phyloP scores from a whole-genome alignment of 768 basidiomycete genomes.

The Naganishia randhawae region DNA sequence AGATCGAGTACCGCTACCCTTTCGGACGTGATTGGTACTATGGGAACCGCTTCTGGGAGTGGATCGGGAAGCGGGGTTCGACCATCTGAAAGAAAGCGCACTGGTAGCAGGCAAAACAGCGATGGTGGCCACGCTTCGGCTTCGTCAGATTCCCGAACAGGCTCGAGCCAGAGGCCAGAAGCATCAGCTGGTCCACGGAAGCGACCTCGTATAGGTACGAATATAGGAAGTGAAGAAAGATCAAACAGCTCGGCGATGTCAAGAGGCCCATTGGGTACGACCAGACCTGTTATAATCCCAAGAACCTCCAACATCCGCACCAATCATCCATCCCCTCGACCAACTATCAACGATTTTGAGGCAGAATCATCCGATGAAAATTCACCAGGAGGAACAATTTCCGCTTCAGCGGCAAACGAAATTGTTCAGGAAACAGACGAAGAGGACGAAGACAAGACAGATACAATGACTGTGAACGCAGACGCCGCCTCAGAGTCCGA shows the following conservation, averaged over 20 bases:
- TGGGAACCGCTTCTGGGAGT: not conserved
- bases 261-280: not conserved
- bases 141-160: not conserved
- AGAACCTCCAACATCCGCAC: not conserved
- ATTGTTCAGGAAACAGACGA: not conserved
- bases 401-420: constrained; percentile 3
- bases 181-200: not conserved
- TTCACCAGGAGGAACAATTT: not conserved
- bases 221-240: constrained; percentile 5
- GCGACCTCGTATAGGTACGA: not conserved
- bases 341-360: not conserved
- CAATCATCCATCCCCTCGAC: not conserved
- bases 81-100: not conserved
- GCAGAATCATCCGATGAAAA: constrained; percentile 2
- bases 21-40: not conserved
- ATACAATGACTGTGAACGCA: constrained; percentile 4
- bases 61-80: not conserved
- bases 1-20: constrained; percentile 11
- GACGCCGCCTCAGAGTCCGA: not conserved
- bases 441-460: constrained; percentile 9
- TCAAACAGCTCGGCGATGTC: not conserved
- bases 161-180: not conserved
- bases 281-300: not conserved
- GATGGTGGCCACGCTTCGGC: not conserved
- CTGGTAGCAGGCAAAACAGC: not conserved